Conservation (phyloP, 2,329 filamentous ascomycete genomes). For the Phyllosticta citriasiana region DNA sequence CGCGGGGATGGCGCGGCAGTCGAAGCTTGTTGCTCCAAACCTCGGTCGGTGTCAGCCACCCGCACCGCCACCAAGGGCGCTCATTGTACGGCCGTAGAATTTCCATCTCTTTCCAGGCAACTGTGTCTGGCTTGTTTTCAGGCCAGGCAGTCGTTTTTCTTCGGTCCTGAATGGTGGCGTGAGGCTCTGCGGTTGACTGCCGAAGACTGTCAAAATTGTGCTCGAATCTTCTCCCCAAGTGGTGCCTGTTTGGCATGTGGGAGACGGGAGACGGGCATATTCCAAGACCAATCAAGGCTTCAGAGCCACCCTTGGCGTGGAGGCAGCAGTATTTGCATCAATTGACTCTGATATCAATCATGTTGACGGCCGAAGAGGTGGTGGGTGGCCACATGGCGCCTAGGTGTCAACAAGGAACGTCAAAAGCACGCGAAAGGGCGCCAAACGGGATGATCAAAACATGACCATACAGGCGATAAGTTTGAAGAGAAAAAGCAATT, state of each 20-base stretch:
- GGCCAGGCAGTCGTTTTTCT: neutral
- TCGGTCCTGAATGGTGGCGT: neutral
- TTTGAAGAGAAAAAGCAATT: neutral
- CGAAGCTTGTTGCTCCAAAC: conserved; percentile 8
- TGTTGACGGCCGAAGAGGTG: neutral
- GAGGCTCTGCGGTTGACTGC: neutral
- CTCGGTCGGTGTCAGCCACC: conserved; percentile 2
- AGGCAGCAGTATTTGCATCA: neutral
- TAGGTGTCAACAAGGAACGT: neutral
- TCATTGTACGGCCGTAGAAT: neutral
- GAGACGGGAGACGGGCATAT: neutral
- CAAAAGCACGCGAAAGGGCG: neutral
- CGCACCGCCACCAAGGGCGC: conserved; percentile 5
- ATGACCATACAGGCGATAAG: neutral
- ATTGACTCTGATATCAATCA: neutral
- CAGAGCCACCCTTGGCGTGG: neutral
- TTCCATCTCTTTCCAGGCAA: neutral
- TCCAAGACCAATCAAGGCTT: neutral
- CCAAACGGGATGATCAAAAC: neutral
- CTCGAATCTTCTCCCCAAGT: neutral
- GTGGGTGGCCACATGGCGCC: neutral
- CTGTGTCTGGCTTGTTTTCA: neutral
- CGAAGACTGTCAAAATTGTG: neutral
- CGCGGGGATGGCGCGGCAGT: conserved; percentile 5
- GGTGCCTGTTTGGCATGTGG: neutral